Base-by-base conservation (phyloP, 1,284 basidiomycete species). In the Megacollybia platyphylla region DNA sequence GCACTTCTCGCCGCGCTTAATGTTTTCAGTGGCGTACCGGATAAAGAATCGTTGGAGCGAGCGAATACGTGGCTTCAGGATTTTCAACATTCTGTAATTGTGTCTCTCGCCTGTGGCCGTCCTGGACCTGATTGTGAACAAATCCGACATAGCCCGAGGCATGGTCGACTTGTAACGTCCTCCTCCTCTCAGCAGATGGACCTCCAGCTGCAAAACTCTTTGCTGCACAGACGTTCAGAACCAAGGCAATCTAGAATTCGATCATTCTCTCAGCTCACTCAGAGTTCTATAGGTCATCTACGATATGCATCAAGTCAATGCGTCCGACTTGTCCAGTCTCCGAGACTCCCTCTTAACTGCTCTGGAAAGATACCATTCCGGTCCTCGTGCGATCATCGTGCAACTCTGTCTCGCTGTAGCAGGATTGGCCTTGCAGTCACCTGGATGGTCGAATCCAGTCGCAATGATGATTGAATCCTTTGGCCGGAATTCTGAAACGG, bases 21-120 rank as follows among this genome's bases (percentile, higher is more conserved):
- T 41, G 80, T 88, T 40, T 87, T 88, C 59, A 68, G 69, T 51
- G 71, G 76, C 46, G 78, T 81, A 35, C 87, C 93, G 26, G 87
- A 96, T 69, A 83, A 87, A 52, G 63, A 63, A 10, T 79, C 87
- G 8, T 77, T 97, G 53, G 84, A 87, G 51, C 74, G 73, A 49
- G 91, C 90, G 52, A 93, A 91, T 65, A 68, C 79, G 52, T 94
- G 88, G 88, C 79, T 96, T 48, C 86, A 91, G 67, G 87, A 91
- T 63, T 96, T 94, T 59, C 91, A 96, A 67, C 91, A 94, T 70
- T 90, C 88, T 67, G 90, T 93, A 79, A 79, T 79, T 87, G 65
- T 67, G 64, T 78, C 74, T 78, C 75, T 68, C 72, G 70, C 72
- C 61, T 69, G 72, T 73, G 71, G 60, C 67, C 57, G 59, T 54